Conservation (phyloP, 805 yeast species). For the Wickerhamomyces hampshirensis region DNA sequence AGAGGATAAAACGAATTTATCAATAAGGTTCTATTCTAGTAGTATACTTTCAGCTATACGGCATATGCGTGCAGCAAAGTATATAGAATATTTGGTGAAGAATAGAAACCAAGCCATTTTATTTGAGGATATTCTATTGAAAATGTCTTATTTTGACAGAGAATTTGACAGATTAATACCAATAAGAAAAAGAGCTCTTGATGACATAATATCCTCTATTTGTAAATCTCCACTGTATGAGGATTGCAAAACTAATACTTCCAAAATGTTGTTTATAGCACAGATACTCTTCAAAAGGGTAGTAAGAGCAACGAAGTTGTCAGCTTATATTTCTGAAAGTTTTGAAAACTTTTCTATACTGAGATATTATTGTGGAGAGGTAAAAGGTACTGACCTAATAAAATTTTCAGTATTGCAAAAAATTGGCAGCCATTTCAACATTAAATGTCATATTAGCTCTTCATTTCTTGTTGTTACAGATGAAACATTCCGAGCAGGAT, state of each 20-base stretch:
- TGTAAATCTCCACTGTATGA: background rate
- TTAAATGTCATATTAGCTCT: slow-evolving; percentile 3
- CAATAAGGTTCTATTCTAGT: slow-evolving; percentile 9
- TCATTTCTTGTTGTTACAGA: slow-evolving; percentile 11
- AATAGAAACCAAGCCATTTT: background rate
- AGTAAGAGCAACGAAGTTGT: slow-evolving; percentile 1
- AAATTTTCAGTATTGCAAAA: slow-evolving; percentile 11
- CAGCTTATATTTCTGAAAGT: slow-evolving; percentile 1
- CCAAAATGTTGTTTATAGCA: slow-evolving; percentile 11
- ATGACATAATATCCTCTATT: slow-evolving; percentile 3
- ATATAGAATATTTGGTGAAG: background rate
- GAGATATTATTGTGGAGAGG: slow-evolving; percentile 17
- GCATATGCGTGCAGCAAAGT: background rate
- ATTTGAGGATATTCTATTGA: slow-evolving; percentile 11
- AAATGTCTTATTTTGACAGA: slow-evolving; percentile 14
- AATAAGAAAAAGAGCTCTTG: slow-evolving; percentile 8
- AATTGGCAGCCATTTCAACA: slow-evolving; percentile 5
- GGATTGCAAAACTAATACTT: slow-evolving; percentile 3
- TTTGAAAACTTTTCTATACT: slow-evolving; percentile 12
- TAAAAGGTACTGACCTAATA: slow-evolving; percentile 4
- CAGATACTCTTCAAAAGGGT: slow-evolving; percentile 4
- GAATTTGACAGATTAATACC: slow-evolving; percentile 17
- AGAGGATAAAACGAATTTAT: slow-evolving; percentile 5
- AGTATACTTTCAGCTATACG: slow-evolving; percentile 10
- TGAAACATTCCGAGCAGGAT: slow-evolving; percentile 5